Evolutionary conservation across 177 flowering plant species (phyloP).

Genomic region (Vitis hybrid): DNA sequence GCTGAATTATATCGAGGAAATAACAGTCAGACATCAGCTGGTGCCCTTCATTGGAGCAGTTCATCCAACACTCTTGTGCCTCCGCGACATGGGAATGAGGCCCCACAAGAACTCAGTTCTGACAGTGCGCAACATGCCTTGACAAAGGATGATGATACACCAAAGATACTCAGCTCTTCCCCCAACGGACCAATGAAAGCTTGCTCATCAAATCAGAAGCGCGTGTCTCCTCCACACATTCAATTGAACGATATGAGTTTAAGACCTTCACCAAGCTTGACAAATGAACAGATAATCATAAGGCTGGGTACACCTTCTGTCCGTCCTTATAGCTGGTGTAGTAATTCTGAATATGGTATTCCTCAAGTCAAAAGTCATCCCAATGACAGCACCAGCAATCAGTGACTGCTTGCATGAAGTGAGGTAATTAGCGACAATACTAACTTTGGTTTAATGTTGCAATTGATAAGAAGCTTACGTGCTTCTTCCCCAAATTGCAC

Average conservation of each 20-base stretch:
- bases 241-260: background rate
- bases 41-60: background rate
- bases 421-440: too few species aligned
- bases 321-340: background rate
- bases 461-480: too few species aligned
- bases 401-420: background rate
- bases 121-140: background rate
- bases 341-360: background rate
- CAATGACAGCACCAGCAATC: background rate
- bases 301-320: background rate
- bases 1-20: background rate
- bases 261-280: background rate
- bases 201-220: too few species aligned
- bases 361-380: background rate
- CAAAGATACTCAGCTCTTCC: background rate
- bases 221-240: background rate
- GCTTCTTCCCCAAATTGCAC: too few species aligned
- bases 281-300: background rate
- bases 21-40: slow-evolving; percentile 4
- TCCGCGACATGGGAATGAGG: background rate
- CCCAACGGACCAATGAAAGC: background rate
- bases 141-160: background rate
- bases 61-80: background rate
- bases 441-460: too few species aligned
- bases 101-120: background rate